phyloP scores from a whole-genome alignment of 805 yeast genomes.

The Yarrowia porcina region DNA sequence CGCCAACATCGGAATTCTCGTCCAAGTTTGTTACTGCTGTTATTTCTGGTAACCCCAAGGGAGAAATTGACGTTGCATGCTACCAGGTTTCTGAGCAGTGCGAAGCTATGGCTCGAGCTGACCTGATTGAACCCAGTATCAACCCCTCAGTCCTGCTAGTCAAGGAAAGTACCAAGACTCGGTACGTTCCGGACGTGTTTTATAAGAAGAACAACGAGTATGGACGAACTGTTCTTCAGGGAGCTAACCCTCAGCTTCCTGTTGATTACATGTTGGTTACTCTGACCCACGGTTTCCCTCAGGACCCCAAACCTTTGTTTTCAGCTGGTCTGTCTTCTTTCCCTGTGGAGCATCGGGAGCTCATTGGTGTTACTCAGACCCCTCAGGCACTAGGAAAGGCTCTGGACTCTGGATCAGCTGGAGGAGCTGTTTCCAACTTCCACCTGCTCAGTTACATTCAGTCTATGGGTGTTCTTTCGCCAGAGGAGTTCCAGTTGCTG shows the following conservation, averaged over 20 bases:
- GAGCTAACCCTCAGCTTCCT: constrained; percentile 89
- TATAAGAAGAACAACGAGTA: constrained; percentile 84
- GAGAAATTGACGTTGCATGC: constrained; percentile 85
- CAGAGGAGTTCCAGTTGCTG: constrained; percentile 52
- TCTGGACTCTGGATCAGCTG: constrained; percentile 34
- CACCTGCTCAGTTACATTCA: constrained; percentile 64
- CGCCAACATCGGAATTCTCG: constrained; percentile 63
- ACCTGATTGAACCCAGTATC: constrained; percentile 79
- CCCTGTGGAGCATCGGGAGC: constrained; percentile 77
- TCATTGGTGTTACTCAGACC: constrained; percentile 64
- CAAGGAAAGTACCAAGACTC: constrained; percentile 62
- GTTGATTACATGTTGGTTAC: constrained; percentile 86
- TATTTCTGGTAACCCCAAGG: constrained; percentile 79
- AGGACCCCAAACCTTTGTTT: constrained; percentile 52
- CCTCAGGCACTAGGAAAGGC: constrained; percentile 27
- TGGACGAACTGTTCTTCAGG: constrained; percentile 77
- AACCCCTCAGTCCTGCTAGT: constrained; percentile 85
- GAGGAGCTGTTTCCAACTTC: constrained; percentile 59
- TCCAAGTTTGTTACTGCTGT: constrained; percentile 94
- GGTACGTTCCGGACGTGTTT: constrained; percentile 94
- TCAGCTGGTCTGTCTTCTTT: constrained; percentile 43
- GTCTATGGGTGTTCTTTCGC: constrained; percentile 54
- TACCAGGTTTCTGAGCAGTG: constrained; percentile 88
- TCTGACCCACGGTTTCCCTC: constrained; percentile 89
- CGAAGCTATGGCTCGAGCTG: constrained; percentile 84